Evolutionary conservation across 164 flowering plant species (phyloP), one percentile per base, ranked within the genome.

Genomic region (Nelumbo lutea): DNA sequence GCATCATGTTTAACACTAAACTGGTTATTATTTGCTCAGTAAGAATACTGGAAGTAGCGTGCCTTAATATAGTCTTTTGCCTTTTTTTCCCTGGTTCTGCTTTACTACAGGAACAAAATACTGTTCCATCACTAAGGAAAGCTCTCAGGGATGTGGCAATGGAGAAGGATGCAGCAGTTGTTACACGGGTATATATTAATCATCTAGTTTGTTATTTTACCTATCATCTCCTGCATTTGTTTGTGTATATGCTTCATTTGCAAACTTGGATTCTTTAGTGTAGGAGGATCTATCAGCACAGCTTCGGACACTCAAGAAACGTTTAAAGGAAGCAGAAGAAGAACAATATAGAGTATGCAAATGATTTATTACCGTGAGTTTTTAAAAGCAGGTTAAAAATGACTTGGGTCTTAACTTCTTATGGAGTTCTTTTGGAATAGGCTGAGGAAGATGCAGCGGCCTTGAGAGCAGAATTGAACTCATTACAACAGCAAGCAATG

Each of bases 131-230:
- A 53, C 68, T 95, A 64, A 88, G 96, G 72, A 95, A 84, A 78
- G 90, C 99, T 73, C 88, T 95, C n/a, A 89, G 76, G 85, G 97
- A 92, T 78, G 89, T 86, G 73, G 92, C 94, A 2, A 87, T 95
- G 91, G 97, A 92, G 77, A 95, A 95, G 75, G 96, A 95, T 85
- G 98, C 96, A 46, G 97, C 97, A 76, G 86, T 92, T 78, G 87
- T 87, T 79, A 83, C 89, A 76, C 83, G 94, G 89, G 98, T 90
- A 85, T 27, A 27, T 27, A 27, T 39, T 57, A 13, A 45, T 62
- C 40, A 27, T 75, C n/a, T 8, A 38, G 46, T 52, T 64, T 1
- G 44, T 76, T 51, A n/a, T 6, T n/a, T 62, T 40, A 10, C 40
- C 1, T 43, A 50, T 65, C 1, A 6, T 10, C 47, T 62, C 55